These are phyloP conservation scores for Millerozyma miso DNA, from an alignment of 805 yeast species.

Conservation along the genomic window DNA sequence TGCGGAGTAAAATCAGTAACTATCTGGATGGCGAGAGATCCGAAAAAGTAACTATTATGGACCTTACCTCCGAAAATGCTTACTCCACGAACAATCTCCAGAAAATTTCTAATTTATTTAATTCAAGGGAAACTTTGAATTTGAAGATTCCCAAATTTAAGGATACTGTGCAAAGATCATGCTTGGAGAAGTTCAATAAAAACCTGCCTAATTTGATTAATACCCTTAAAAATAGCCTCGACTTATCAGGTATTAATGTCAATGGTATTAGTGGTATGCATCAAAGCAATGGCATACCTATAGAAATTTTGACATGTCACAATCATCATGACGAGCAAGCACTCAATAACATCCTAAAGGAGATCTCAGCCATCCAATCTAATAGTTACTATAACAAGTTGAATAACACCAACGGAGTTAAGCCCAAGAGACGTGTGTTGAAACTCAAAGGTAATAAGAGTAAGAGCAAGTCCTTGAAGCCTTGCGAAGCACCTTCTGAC, in stretches of 20 bases:
- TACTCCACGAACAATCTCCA: constrained; percentile 49
- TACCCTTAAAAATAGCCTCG: constrained; percentile 33
- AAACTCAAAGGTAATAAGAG: constrained; percentile 21
- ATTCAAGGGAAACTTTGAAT: constrained; percentile 79
- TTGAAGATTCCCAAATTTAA: constrained; percentile 57
- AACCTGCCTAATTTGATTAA: constrained; percentile 35
- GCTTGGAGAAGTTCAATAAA: constrained; percentile 40
- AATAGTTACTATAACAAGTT: constrained; percentile 31
- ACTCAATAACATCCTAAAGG: constrained; percentile 34
- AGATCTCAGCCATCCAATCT: constrained; percentile 45
- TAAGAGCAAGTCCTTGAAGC: background rate
- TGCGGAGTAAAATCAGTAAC: constrained; percentile 7
- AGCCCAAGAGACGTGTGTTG: constrained; percentile 43
- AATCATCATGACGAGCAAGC: constrained; percentile 16
- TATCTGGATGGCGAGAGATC: constrained; percentile 1
- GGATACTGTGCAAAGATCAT: constrained; percentile 55
- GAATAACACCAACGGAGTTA: constrained; percentile 14
- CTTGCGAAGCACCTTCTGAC: background rate
- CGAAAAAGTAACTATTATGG: constrained; percentile 47
- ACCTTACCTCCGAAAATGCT: constrained; percentile 51
- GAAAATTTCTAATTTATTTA: constrained; percentile 42
- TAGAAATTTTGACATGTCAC: constrained; percentile 27
- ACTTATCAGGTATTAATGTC: constrained; percentile 21
- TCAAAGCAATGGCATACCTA: constrained; percentile 35
- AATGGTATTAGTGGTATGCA: constrained; percentile 6